These are phyloP conservation scores for Globisporangium cystogenes DNA, from an alignment of 352 stramenopile species.

Conservation along the genomic window DNA sequence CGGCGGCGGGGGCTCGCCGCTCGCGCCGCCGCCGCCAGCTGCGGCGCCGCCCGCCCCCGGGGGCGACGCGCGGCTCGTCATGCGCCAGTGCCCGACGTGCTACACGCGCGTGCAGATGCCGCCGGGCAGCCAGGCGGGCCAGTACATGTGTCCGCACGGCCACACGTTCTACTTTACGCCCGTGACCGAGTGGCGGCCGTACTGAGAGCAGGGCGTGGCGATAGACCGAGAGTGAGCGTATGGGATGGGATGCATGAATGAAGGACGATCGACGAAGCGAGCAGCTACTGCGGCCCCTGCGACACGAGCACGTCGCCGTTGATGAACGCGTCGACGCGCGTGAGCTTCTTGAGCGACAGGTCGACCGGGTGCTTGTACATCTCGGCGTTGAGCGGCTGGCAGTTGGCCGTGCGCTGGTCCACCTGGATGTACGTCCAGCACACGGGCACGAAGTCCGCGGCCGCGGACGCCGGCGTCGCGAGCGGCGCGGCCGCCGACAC, in stretches of 20 bases:
- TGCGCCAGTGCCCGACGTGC: slow-evolving; percentile 84
- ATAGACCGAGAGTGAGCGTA: neutral
- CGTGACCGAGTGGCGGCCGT: slow-evolving; percentile 28
- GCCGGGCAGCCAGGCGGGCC: slow-evolving; percentile 69
- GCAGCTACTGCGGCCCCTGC: slow-evolving; percentile 29
- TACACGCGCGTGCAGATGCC: slow-evolving; percentile 87
- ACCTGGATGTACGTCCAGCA: slow-evolving; percentile 85
- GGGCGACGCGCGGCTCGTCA: slow-evolving; percentile 43
- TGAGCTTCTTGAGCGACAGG: slow-evolving; percentile 66
- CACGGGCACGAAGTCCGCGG: slow-evolving; percentile 48
- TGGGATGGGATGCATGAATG: neutral
- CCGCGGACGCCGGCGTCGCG: slow-evolving; percentile 20
- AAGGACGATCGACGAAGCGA: neutral
- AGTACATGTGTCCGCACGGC: slow-evolving; percentile 87
- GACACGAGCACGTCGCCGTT: slow-evolving; percentile 68
- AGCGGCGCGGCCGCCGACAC: slow-evolving; percentile 10
- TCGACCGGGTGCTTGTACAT: slow-evolving; percentile 84
- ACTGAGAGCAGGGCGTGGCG: no score
- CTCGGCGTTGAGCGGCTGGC: slow-evolving; percentile 53
- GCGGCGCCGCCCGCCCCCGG: neutral
- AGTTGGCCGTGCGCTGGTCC: slow-evolving; percentile 74
- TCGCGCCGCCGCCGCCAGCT: neutral
- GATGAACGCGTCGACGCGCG: slow-evolving; percentile 73
- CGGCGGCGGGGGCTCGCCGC: neutral
- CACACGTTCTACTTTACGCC: slow-evolving; percentile 86